Conservation (phyloP, 1,139 yeast genomes). For the Blastobotrys capitulatus region DNA sequence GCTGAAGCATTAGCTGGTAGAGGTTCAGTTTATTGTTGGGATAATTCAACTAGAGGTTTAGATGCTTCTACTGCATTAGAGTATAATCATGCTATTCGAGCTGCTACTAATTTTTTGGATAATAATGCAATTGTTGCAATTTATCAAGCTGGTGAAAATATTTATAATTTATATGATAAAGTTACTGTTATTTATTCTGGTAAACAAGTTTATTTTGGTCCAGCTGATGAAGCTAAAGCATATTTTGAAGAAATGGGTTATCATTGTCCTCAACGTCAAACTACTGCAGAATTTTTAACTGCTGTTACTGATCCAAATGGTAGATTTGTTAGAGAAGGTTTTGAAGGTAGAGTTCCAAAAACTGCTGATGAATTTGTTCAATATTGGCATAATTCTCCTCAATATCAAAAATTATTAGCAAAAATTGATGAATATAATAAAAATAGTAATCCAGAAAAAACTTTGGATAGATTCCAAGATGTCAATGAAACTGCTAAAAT, state of each 20-base stretch:
- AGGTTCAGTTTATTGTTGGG: slow-evolving; percentile 62
- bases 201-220: slow-evolving; percentile 55
- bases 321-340: slow-evolving; percentile 40
- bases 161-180: slow-evolving; percentile 57
- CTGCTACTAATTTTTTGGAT: slow-evolving; percentile 51
- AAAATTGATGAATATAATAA: slow-evolving; percentile 39
- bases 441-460: slow-evolving; percentile 37
- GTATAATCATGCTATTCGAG: slow-evolving; percentile 57
- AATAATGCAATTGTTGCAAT: slow-evolving; percentile 52
- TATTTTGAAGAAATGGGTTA: slow-evolving; percentile 60
- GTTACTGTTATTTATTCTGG: slow-evolving; percentile 58
- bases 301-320: slow-evolving; percentile 59
- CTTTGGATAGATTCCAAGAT: slow-evolving; percentile 37
- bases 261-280: slow-evolving; percentile 54
- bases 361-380: slow-evolving; percentile 53
- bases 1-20: slow-evolving; percentile 58
- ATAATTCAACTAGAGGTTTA: slow-evolving; percentile 73
- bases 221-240: slow-evolving; percentile 44
- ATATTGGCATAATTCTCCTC: slow-evolving; percentile 50
- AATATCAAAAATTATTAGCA: slow-evolving; percentile 36
- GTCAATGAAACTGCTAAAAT: slow-evolving; percentile 43
- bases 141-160: slow-evolving; percentile 66
- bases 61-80: slow-evolving; percentile 72
- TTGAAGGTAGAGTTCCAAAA: slow-evolving; percentile 48
- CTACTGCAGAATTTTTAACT: slow-evolving; percentile 63